Percentiles rank a stretch among this genome's conserved stretches.
These are phyloP conservation scores for Biscutella laevigata DNA, from an alignment of 441 rosid species.

Conservation along the genomic window DNA sequence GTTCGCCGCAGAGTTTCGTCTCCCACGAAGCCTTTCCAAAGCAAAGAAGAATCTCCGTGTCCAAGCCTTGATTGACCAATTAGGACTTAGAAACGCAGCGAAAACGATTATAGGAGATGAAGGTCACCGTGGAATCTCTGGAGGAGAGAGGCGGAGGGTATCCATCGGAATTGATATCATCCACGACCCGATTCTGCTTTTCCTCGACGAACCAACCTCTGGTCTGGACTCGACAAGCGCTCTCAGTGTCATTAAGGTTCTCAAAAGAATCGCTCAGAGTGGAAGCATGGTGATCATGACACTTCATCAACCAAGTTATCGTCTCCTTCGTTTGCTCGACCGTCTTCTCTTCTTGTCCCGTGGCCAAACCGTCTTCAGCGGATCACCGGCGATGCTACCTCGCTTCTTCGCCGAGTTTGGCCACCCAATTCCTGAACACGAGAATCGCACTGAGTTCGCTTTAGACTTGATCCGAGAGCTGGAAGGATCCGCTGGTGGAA, in stretches of 20 bases:
- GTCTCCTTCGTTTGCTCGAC: conserved; percentile 27
- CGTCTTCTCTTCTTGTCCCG: conserved; percentile 28
- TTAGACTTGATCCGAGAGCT: conserved; percentile 28
- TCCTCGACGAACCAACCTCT: conserved; percentile 32
- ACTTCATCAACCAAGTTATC: conserved; percentile 29
- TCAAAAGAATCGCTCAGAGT: conserved; percentile 28
- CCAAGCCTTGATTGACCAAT: conserved; percentile 27
- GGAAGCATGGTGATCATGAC: conserved; percentile 32
- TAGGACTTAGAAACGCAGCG: conserved; percentile 29
- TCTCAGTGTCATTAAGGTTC: conserved; percentile 23
- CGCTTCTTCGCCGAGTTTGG: conserved; percentile 26
- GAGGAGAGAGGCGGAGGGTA: conserved; percentile 29
- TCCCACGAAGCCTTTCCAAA: conserved; percentile 34
- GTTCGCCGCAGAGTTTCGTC: conserved; percentile 43
- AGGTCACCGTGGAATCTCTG: conserved; percentile 33
- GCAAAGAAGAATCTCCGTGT: conserved; percentile 31
- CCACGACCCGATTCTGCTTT: conserved; percentile 30
- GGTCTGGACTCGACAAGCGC: conserved; percentile 28
- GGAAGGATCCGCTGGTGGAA: conserved; percentile 59
- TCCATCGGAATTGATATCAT: conserved; percentile 31
- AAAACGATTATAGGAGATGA: conserved; percentile 35
- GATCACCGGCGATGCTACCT: conserved; percentile 22
- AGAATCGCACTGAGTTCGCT: conserved; percentile 27
- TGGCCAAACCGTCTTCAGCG: conserved; percentile 29
- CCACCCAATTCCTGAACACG: conserved; percentile 27